phyloP scores from a whole-genome alignment of 2,329 filamentous ascomycete species.

The Lachnellula hyalina region DNA sequence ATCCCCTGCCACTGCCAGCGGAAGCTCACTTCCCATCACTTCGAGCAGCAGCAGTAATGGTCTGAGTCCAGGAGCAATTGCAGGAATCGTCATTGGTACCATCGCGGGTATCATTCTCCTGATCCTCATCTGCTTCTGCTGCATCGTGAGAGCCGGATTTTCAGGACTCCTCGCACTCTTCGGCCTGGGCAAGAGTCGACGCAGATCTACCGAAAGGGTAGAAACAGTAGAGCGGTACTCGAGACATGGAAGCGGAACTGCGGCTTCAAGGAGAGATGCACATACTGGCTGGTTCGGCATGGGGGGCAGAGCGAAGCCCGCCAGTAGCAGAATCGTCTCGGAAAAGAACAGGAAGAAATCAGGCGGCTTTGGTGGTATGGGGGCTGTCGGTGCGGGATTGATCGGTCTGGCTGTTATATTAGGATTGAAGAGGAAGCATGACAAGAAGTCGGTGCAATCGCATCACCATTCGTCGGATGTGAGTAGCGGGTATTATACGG shows the following conservation, averaged over 20 bases:
- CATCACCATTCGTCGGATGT: constrained; percentile 16
- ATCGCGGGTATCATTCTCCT: constrained; percentile 63
- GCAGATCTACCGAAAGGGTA: constrained; percentile 43
- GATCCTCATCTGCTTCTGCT: constrained; percentile 69
- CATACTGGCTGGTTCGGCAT: constrained; percentile 50
- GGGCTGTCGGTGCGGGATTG: constrained; percentile 35
- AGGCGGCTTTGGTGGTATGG: constrained; percentile 47
- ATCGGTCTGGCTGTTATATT: constrained; percentile 27
- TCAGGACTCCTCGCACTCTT: constrained; percentile 38
- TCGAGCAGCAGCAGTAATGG: constrained; percentile 22
- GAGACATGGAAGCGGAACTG: constrained; percentile 39
- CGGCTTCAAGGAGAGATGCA: constrained; percentile 21
- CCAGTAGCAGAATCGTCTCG: constrained; percentile 34
- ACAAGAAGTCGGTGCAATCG: constrained; percentile 18
- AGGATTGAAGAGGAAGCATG: constrained; percentile 28
- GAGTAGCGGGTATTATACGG: constrained; percentile 29
- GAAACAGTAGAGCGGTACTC: constrained; percentile 61
- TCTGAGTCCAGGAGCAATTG: constrained; percentile 69
- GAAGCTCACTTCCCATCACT: constrained; percentile 26
- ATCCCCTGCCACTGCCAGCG: constrained; percentile 49
- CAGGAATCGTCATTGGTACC: constrained; percentile 73
- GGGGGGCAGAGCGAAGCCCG: constrained; percentile 37
- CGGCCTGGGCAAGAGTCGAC: constrained; percentile 48
- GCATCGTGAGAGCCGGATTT: constrained; percentile 49
- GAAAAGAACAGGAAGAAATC: constrained; percentile 45